Evolutionary conservation across 2,329 filamentous ascomycete species (phyloP).

Genomic region (Cladosporium phlei): DNA sequence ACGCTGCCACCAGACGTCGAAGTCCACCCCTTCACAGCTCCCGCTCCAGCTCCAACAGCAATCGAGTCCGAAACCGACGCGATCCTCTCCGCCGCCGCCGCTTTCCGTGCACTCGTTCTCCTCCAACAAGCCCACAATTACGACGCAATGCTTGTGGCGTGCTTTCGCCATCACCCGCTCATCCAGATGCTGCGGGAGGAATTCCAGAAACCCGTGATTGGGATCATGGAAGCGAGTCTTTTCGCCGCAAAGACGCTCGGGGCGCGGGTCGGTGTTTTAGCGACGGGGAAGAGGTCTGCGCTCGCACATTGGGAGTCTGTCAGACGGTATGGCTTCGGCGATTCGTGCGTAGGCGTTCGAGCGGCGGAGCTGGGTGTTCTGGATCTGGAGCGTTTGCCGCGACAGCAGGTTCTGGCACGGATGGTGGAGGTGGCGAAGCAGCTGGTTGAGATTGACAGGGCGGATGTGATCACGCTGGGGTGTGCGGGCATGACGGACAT

Average conservation of each 20-base stretch:
- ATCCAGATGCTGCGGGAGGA: constrained; percentile 46
- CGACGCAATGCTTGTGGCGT: constrained; percentile 47
- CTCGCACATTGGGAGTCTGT: constrained; percentile 40
- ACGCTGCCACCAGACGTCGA: constrained; percentile 46
- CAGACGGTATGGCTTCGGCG: constrained; percentile 38
- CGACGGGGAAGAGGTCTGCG: constrained; percentile 37
- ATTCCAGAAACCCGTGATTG: constrained; percentile 41
- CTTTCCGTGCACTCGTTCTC: constrained; percentile 43
- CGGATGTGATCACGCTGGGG: constrained; percentile 42
- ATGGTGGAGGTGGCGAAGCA: constrained; percentile 37
- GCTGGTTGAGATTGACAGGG: constrained; percentile 38
- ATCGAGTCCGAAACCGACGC: constrained; percentile 49
- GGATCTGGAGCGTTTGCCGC: constrained; percentile 40
- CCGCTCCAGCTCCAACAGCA: constrained; percentile 46
- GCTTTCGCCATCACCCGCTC: constrained; percentile 47
- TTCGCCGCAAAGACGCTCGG: constrained; percentile 50
- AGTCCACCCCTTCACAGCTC: constrained; percentile 49
- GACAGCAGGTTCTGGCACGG: constrained; percentile 36
- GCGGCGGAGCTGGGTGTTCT: constrained; percentile 42
- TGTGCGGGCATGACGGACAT: constrained; percentile 49
- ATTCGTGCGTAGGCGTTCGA: constrained; percentile 41
- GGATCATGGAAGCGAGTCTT: constrained; percentile 49
- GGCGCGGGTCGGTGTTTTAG: constrained; percentile 42
- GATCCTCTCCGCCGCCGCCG: constrained; percentile 47
- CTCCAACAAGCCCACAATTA: constrained; percentile 34